Percentiles rank a stretch among this genome's conserved stretches.
Conservation (phyloP, 1,284 basidiomycete genomes). For the Leccinum solheimii region DNA sequence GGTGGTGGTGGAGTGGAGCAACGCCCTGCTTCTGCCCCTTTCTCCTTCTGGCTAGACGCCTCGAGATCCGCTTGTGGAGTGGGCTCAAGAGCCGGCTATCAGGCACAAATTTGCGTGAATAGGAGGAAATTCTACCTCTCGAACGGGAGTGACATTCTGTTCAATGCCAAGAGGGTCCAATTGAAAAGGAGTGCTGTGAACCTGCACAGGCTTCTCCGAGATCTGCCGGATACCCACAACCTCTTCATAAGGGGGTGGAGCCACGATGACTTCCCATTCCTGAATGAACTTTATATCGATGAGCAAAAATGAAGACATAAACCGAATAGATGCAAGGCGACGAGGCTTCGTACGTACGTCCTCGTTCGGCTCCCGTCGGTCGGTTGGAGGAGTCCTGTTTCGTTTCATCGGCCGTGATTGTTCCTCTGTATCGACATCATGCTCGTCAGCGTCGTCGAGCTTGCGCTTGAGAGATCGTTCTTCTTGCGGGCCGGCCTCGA, state of each 20-base stretch:
- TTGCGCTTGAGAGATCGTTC: slow-evolving; percentile 44
- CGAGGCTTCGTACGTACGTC: slow-evolving; percentile 26
- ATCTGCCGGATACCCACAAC: slow-evolving; percentile 12
- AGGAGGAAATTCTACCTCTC: slow-evolving; percentile 19
- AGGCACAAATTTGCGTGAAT: slow-evolving; percentile 6
- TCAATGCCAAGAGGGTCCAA: background rate
- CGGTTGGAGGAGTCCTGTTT: slow-evolving; percentile 48
- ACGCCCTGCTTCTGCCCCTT: slow-evolving; percentile 10
- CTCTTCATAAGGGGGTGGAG: slow-evolving; percentile 34
- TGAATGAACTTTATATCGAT: slow-evolving; percentile 26
- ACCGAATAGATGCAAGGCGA: background rate
- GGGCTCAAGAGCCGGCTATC: slow-evolving; percentile 17
- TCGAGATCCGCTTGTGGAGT: slow-evolving; percentile 2
- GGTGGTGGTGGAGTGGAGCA: slow-evolving; percentile 16
- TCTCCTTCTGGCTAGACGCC: slow-evolving; percentile 9
- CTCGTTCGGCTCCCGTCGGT: slow-evolving; percentile 29
- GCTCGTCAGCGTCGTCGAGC: slow-evolving; percentile 38
- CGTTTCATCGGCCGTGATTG: slow-evolving; percentile 45
- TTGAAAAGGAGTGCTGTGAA: slow-evolving; percentile 6
- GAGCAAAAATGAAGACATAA: slow-evolving; percentile 18
- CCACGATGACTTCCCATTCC: slow-evolving; percentile 35
- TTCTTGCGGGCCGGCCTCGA: slow-evolving; percentile 28
- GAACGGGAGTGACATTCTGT: slow-evolving; percentile 6
- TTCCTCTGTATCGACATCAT: slow-evolving; percentile 23
- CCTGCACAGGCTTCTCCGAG: slow-evolving; percentile 9